phyloP scores from a whole-genome alignment of 116 monocot species.

The Papilionanthe hybrid region DNA sequence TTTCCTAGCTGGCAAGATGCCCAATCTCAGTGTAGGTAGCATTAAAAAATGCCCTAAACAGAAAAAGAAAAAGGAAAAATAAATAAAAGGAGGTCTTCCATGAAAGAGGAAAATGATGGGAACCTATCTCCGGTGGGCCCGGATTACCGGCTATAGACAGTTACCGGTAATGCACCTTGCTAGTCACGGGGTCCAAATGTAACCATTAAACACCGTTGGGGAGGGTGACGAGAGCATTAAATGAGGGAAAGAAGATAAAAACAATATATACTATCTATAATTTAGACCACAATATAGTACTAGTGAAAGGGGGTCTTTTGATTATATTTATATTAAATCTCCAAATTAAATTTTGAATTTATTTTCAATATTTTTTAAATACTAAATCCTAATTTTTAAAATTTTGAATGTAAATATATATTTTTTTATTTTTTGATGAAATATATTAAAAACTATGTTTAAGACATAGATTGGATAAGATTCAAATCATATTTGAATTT shows the following conservation, averaged over 20 bases:
- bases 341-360: no score
- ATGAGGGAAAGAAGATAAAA: not conserved
- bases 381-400: no score
- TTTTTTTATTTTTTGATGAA: no score
- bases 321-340: no score
- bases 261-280: not conserved
- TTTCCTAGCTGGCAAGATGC: slow-evolving; percentile 97
- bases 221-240: not conserved
- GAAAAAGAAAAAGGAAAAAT: not conserved
- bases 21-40: slow-evolving; percentile 7
- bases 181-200: slow-evolving; percentile 4
- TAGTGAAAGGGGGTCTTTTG: no score
- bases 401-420: no score
- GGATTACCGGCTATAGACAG: not conserved
- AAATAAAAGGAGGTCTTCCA: not conserved
- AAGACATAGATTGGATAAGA: no score
- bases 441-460: no score
- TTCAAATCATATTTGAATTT: no score
- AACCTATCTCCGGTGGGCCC: not conserved
- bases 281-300: no score
- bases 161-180: not conserved
- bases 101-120: not conserved
- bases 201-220: not conserved
- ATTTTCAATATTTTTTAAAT: no score
- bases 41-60: not conserved